Conservation (phyloP, 345 rosid genomes). For the Rhizophora mangle region DNA sequence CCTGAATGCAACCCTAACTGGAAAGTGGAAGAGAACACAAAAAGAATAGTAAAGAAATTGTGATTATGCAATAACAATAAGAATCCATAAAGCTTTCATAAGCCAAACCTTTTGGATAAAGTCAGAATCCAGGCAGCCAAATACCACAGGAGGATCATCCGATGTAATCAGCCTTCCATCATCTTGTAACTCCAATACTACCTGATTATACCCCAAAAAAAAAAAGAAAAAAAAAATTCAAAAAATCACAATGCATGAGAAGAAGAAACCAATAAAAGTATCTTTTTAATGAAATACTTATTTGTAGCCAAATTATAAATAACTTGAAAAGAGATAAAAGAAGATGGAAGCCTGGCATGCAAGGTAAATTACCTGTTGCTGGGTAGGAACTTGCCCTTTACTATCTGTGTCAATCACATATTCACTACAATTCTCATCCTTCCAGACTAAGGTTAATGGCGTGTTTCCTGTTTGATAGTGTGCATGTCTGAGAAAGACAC, state of each 20-base stretch:
- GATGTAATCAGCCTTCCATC: constrained; percentile 78
- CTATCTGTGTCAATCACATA: constrained; percentile 91
- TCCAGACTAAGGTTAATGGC: constrained; percentile 93
- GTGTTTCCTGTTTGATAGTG: constrained; percentile 91
- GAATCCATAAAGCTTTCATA: background rate
- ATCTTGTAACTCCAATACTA: constrained; percentile 82
- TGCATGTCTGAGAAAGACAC: constrained; percentile 56
- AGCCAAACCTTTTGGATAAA: constrained; percentile 58
- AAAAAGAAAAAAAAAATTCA: background rate
- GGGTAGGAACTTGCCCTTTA: constrained; percentile 69
- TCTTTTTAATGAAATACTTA: background rate
- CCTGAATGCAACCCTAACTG: constrained; percentile 63
- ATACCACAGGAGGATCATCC: constrained; percentile 75
- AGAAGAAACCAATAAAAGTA: background rate
- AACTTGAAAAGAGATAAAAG: constrained; percentile 5
- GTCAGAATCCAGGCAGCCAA: constrained; percentile 62
- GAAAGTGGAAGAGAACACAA: constrained; percentile 19
- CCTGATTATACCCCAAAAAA: constrained; percentile 28
- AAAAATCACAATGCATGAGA: background rate
- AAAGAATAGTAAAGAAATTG: background rate
- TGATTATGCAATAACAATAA: background rate
- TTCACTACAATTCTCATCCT: constrained; percentile 86
- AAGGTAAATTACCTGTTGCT: constrained; percentile 59
- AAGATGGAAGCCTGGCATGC: background rate
- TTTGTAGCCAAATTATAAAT: background rate